phyloP scores from a whole-genome alignment of 768 basidiomycete species.

The Gyrodon lividus region DNA sequence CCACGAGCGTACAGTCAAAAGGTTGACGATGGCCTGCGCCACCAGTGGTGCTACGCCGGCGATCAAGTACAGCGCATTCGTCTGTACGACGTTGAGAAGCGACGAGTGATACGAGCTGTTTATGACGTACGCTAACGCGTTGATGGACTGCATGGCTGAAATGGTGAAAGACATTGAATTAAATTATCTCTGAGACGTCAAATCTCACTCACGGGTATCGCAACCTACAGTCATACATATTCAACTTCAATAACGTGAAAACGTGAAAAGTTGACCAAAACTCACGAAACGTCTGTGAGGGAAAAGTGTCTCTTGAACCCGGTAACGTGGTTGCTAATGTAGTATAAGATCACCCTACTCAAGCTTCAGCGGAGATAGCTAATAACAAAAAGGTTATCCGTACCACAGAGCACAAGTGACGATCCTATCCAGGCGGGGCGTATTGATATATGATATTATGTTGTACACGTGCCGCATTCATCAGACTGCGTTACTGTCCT shows the following conservation, averaged over 20 bases:
- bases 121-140: constrained; percentile 53
- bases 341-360: constrained; percentile 55
- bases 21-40: constrained; percentile 65
- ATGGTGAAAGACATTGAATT: neutral
- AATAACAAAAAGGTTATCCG: constrained; percentile 17
- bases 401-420: constrained; percentile 65
- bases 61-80: constrained; percentile 47
- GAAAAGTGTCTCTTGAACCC: constrained; percentile 82
- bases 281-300: constrained; percentile 70
- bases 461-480: no score
- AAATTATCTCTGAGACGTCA: neutral
- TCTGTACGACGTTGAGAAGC: constrained; percentile 7
- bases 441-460: no score
- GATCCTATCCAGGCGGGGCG: constrained; percentile 43
- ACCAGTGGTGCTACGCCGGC: constrained; percentile 55
- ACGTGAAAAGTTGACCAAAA: constrained; percentile 8
- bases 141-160: constrained; percentile 65
- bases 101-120: neutral
- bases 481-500: neutral
- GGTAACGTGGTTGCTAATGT: constrained; percentile 50
- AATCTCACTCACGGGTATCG: constrained; percentile 36
- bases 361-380: neutral
- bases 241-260: constrained; percentile 10
- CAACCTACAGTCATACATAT: constrained; percentile 28
- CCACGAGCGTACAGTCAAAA: constrained; percentile 70